A percentile compares a stretch with the other conserved stretches of the same genome.
These are phyloP conservation scores for Cercophora sp. DNA, from an alignment of 495 filamentous ascomycete species.

Conservation along the genomic window DNA sequence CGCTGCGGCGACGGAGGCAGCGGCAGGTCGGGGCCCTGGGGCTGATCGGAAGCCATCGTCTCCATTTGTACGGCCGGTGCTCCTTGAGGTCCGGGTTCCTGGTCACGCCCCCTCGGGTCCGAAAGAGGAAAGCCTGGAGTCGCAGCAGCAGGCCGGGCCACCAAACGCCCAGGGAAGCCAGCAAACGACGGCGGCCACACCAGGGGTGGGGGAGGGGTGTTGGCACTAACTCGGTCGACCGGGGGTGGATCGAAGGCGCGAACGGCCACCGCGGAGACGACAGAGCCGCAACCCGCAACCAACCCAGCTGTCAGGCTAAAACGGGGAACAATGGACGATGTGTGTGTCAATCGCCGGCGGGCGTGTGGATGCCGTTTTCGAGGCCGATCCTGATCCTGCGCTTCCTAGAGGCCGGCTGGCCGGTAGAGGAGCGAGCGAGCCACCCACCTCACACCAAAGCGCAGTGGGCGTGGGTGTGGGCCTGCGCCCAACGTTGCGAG, in stretches of 20 bases:
- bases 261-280: not conserved
- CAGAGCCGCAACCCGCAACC: constrained; percentile 2
- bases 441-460: not conserved
- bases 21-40: constrained; percentile 30
- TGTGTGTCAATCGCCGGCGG: not conserved
- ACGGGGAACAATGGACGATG: not conserved
- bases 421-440: not conserved
- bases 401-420: too few relatives aligned
- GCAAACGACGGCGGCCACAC: not conserved
- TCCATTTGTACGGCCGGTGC: constrained; percentile 11
- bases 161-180: not conserved
- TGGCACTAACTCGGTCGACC: not conserved
- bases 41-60: constrained; percentile 30
- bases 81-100: constrained; percentile 7
- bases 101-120: constrained; percentile 14
- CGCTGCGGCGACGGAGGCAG: constrained; percentile 34
- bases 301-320: constrained; percentile 4
- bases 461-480: not conserved
- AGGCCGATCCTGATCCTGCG: too few relatives aligned
- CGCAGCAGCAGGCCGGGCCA: not conserved
- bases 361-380: too few relatives aligned
- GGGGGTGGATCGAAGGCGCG: not conserved
- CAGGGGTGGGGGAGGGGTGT: constrained; percentile 1
- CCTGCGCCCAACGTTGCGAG: too few relatives aligned
- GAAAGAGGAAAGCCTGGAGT: constrained; percentile 9